A percentile compares a stretch with the other conserved stretches of the same genome.
Conservation (phyloP, 305 asterid genomes). For the Fraxinus baroniana region DNA sequence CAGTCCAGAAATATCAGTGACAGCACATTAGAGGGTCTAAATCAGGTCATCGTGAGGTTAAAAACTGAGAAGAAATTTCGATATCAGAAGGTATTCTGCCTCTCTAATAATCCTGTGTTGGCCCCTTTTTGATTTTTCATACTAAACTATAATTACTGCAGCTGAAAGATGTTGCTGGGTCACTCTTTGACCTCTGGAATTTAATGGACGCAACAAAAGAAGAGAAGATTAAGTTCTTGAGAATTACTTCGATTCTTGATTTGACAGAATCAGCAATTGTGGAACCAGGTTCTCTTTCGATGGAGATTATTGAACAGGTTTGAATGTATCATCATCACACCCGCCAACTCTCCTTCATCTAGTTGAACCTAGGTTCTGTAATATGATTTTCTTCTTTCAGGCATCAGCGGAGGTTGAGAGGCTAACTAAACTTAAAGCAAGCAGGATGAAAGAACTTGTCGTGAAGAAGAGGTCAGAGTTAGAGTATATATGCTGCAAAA, state of each 20-base stretch:
- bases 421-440: slow-evolving; percentile 76
- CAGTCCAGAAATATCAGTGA: slow-evolving; percentile 77
- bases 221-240: slow-evolving; percentile 59
- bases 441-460: slow-evolving; percentile 92
- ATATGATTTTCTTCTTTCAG: slow-evolving; percentile 38
- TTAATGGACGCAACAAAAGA: slow-evolving; percentile 72
- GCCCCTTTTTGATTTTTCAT: slow-evolving; percentile 18
- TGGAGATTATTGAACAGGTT: slow-evolving; percentile 77
- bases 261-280: slow-evolving; percentile 60
- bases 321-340: not conserved
- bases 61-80: slow-evolving; percentile 75
- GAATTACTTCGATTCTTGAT: slow-evolving; percentile 52
- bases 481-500: slow-evolving; percentile 69
- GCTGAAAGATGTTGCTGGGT: slow-evolving; percentile 72
- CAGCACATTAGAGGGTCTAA: slow-evolving; percentile 71
- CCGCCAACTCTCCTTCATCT: not conserved
- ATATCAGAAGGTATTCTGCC: slow-evolving; percentile 64
- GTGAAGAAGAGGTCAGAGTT: slow-evolving; percentile 78
- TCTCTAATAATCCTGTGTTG: slow-evolving; percentile 13
- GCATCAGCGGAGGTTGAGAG: slow-evolving; percentile 78
- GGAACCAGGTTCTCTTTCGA: slow-evolving; percentile 67
- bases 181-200: slow-evolving; percentile 81
- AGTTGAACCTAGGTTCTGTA: not conserved
- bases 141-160: slow-evolving; percentile 41
- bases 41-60: slow-evolving; percentile 58